phyloP scores from a whole-genome alignment of 2,329 filamentous ascomycete genomes.

The Penicillium psychrosexuale region DNA sequence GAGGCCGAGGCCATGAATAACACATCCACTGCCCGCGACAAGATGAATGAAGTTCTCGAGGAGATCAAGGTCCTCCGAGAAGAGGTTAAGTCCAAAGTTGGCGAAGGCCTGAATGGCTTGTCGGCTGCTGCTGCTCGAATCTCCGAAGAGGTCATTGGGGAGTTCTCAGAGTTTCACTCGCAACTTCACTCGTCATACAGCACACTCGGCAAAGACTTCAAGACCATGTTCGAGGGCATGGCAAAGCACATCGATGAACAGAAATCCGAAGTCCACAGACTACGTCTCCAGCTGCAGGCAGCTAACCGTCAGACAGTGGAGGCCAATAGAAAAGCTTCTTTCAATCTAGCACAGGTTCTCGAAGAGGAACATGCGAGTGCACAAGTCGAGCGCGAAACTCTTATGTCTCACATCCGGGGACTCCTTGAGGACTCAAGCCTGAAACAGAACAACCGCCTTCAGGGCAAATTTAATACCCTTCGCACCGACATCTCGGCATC shows the following conservation, averaged over 20 bases:
- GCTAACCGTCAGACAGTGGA: constrained; percentile 67
- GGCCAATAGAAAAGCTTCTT: constrained; percentile 65
- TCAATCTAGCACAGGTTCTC: constrained; percentile 65
- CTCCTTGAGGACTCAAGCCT: constrained; percentile 73
- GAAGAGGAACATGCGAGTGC: constrained; percentile 73
- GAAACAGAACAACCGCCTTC: constrained; percentile 68
- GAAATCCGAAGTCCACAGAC: constrained; percentile 68
- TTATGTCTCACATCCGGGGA: constrained; percentile 73
- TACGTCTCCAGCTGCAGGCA: constrained; percentile 68
- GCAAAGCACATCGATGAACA: constrained; percentile 72
- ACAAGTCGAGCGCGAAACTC: constrained; percentile 66
- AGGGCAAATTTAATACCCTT: constrained; percentile 60
- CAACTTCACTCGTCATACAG: constrained; percentile 82
- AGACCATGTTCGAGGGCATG: constrained; percentile 77
- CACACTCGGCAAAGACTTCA: constrained; percentile 80
- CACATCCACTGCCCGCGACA: constrained; percentile 61
- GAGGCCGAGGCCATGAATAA: constrained; percentile 61
- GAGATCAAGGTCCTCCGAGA: constrained; percentile 89
- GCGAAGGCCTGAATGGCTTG: constrained; percentile 77
- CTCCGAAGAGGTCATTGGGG: constrained; percentile 80
- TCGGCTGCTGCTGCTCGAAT: constrained; percentile 83
- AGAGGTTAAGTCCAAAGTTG: constrained; percentile 80
- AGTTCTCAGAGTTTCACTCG: constrained; percentile 78
- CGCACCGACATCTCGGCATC: constrained; percentile 64
- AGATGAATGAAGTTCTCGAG: constrained; percentile 86